A percentile compares a stretch with the other conserved stretches of the same genome.
Conservation (phyloP, 306 rosid species). For the Glycine soja region DNA sequence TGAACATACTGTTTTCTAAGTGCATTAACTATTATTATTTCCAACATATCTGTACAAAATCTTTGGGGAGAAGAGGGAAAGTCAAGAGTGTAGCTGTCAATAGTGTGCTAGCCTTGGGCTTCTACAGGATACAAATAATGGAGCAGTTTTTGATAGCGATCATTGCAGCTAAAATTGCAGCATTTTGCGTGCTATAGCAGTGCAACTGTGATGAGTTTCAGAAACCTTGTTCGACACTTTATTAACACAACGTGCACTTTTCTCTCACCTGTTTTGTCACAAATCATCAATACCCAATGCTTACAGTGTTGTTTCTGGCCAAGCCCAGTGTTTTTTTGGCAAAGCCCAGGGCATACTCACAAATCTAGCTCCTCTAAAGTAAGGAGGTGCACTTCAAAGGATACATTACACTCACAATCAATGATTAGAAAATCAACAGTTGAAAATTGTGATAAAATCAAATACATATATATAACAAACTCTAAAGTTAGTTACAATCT, state of each 20-base stretch:
- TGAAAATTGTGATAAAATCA: not conserved
- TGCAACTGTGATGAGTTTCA: not conserved
- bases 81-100: not conserved
- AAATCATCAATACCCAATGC: not conserved
- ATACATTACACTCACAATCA: not conserved
- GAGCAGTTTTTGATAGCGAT: not conserved
- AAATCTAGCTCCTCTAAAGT: too few relatives aligned
- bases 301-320: not conserved
- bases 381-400: not conserved
- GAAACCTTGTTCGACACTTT: not conserved
- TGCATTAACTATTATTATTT: not conserved
- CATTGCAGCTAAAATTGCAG: not conserved
- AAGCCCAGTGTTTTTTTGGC: not conserved
- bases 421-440: not conserved
- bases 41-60: conserved; percentile 5
- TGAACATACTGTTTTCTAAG: not conserved
- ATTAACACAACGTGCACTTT: not conserved
- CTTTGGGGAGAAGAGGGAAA: conserved; percentile 8
- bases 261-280: not conserved
- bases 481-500: not conserved
- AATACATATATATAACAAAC: not conserved
- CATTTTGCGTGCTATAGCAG: not conserved
- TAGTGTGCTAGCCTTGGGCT: not conserved
- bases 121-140: not conserved
- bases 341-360: not conserved